Percentiles rank a stretch among this genome's conserved stretches.
Conservation (phyloP, 805 yeast species). For the Tetrapisispora nanseiensis region DNA sequence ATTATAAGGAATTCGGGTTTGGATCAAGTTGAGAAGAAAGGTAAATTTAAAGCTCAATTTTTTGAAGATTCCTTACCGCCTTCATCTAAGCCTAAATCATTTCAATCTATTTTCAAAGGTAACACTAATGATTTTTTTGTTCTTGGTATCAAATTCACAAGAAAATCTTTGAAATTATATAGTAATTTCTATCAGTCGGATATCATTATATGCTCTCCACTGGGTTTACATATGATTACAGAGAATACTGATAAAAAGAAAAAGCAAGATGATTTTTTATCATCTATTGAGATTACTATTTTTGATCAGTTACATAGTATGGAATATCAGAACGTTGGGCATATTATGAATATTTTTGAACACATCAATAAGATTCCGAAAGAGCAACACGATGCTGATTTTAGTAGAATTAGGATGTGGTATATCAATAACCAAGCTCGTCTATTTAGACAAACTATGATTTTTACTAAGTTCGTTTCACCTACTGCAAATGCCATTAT, state of each 20-base stretch:
- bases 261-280: constrained; percentile 69
- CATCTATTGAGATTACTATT: constrained; percentile 76
- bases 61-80: constrained; percentile 39
- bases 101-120: constrained; percentile 70
- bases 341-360: constrained; percentile 59
- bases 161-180: constrained; percentile 77
- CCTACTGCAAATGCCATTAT: constrained; percentile 70
- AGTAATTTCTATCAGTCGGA: constrained; percentile 80
- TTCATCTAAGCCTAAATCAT: constrained; percentile 68
- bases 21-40: constrained; percentile 70
- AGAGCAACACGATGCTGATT: constrained; percentile 75
- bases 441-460: constrained; percentile 64
- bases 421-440: constrained; percentile 73
- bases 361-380: constrained; percentile 70
- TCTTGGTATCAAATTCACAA: constrained; percentile 80
- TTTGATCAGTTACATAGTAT: constrained; percentile 79
- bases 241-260: constrained; percentile 51
- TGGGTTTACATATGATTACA: constrained; percentile 73
- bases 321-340: constrained; percentile 90
- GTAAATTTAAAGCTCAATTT: constrained; percentile 66
- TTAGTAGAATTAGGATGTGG: constrained; percentile 88
- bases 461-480: constrained; percentile 65
- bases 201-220: constrained; percentile 81
- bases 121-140: constrained; percentile 88
- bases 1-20: constrained; percentile 55